Percentiles rank a stretch among this genome's conserved stretches.
Conservation (phyloP, 1,139 yeast species). For the Candida mesenterica region DNA sequence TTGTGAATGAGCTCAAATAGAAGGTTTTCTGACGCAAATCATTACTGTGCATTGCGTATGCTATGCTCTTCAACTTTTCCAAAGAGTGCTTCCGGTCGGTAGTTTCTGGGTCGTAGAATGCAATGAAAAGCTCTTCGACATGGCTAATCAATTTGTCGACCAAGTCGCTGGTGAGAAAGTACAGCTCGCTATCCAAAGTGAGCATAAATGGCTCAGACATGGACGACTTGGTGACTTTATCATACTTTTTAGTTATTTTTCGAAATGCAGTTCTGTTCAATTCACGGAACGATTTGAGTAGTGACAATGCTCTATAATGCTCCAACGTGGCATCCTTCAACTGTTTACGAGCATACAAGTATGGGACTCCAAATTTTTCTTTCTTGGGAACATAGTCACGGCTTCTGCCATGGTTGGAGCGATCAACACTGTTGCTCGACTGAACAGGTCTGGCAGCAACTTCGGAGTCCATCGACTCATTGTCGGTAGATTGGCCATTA, state of each 20-base stretch:
- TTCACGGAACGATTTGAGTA: conserved; percentile 71
- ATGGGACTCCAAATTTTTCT: conserved; percentile 51
- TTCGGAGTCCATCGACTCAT: conserved; percentile 11
- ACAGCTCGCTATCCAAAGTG: conserved; percentile 49
- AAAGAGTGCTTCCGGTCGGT: conserved; percentile 73
- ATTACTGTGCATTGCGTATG: conserved; percentile 38
- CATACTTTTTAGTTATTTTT: conserved; percentile 85
- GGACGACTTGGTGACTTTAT: conserved; percentile 59
- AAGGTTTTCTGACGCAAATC: conserved; percentile 29
- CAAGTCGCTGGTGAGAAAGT: conserved; percentile 65
- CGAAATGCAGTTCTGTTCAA: conserved; percentile 86
- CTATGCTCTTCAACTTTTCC: conserved; percentile 61
- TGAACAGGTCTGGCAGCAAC: conserved; percentile 7
- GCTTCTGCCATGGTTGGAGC: conserved; percentile 21
- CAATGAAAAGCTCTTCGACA: conserved; percentile 67
- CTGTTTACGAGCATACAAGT: conserved; percentile 69
- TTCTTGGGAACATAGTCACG: conserved; percentile 36
- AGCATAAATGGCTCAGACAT: conserved; percentile 58
- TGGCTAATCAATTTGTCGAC: conserved; percentile 60
- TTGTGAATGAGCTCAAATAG: conserved; percentile 47
- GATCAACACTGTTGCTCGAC: conserved; percentile 1
- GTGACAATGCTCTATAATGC: conserved; percentile 74
- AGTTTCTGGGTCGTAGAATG: conserved; percentile 58
- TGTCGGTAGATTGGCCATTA: conserved; percentile 2
- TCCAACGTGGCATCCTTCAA: conserved; percentile 77